phyloP scores from a whole-genome alignment of 23 red algal species.

The Gracilaria gracilis region DNA sequence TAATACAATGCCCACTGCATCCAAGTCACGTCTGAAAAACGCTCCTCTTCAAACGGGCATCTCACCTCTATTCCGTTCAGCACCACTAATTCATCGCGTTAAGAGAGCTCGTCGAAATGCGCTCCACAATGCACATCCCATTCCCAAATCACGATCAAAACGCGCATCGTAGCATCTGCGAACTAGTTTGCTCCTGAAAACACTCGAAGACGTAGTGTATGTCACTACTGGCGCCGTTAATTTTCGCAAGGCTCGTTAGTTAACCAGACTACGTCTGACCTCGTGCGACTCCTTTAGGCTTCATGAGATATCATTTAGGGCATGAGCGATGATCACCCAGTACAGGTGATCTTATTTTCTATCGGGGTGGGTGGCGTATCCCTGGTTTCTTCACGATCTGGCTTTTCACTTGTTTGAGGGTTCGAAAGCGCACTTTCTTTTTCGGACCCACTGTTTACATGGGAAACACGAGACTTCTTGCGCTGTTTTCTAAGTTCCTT shows the following conservation, averaged over 20 bases:
- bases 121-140: conserved; percentile 58
- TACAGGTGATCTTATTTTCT: too few species aligned
- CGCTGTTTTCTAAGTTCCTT: conserved; percentile 29
- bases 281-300: too few species aligned
- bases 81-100: conserved; percentile 17
- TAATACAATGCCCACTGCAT: conserved; percentile 48
- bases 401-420: background rate
- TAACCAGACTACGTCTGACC: too few species aligned
- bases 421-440: background rate
- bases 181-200: conserved; percentile 35
- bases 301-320: too few species aligned
- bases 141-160: conserved; percentile 65
- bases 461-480: conserved; percentile 1
- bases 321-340: too few species aligned
- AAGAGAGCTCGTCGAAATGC: conserved; percentile 63
- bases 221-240: too few species aligned
- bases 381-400: background rate
- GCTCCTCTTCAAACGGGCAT: conserved; percentile 27
- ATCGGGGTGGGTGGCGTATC: background rate
- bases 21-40: conserved; percentile 30
- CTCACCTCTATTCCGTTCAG: conserved; percentile 11
- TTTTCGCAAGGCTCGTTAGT: too few species aligned
- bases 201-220: conserved; percentile 58
- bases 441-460: background rate
- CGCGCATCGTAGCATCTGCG: conserved; percentile 38